Conservation (phyloP, 371 early-diverging fungal genomes). For the Syncephalis plumigaleata region DNA sequence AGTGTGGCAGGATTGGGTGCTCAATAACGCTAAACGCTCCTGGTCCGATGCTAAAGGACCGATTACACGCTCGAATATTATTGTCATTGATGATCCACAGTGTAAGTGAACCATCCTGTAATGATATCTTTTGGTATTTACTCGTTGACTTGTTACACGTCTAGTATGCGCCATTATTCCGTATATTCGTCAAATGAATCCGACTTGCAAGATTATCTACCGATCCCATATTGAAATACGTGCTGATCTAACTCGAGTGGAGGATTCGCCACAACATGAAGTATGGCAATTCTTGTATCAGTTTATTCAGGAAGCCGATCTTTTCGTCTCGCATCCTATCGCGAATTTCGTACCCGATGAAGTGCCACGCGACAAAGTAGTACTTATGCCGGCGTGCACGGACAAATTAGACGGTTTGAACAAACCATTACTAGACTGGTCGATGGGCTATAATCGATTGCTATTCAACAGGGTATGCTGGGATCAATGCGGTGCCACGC, state of each 20-base stretch:
- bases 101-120: conserved; percentile 11
- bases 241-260: conserved; percentile 37
- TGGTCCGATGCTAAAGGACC: conserved; percentile 54
- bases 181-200: conserved; percentile 46
- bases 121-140: neutral
- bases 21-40: conserved; percentile 52
- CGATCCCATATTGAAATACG: conserved; percentile 78
- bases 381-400: conserved; percentile 57
- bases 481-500: conserved; percentile 45
- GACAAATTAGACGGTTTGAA: conserved; percentile 62
- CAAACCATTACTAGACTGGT: conserved; percentile 28
- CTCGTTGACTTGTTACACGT: neutral
- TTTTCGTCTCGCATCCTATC: conserved; percentile 68
- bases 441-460: conserved; percentile 42
- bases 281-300: conserved; percentile 60
- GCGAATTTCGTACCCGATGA: conserved; percentile 41
- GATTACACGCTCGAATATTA: conserved; percentile 45
- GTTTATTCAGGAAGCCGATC: conserved; percentile 49
- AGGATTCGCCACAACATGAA: conserved; percentile 33
- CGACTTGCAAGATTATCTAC: conserved; percentile 51
- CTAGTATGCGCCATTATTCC: conserved; percentile 57
- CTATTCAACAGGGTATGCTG: conserved; percentile 59
- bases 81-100: conserved; percentile 83
- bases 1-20: conserved; percentile 52
- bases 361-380: conserved; percentile 6